Base-by-base conservation (phyloP, 306 rosid species). In the Trifolium fragiferum region DNA sequence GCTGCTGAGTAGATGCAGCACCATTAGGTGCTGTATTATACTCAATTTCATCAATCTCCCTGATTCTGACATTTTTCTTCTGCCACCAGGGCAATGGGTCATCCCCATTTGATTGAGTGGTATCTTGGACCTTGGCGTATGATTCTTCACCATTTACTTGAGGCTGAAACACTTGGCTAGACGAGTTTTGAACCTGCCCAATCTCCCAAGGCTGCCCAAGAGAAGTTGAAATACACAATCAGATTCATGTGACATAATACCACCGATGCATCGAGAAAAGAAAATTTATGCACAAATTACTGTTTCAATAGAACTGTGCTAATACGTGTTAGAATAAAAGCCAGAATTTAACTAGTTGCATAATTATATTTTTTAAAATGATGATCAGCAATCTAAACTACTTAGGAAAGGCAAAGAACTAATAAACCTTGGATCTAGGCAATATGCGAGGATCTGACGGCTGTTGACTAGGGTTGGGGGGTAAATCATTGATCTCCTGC, bases 201-300 rank as follows among this genome's bases (percentile, higher is more conserved):
- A 69, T 77, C 77, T 92, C 99, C 98, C 99, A 90, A 40, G 98
- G 97, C 98, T 95, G 77, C 67, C 38, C 69, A 80, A 21, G 79
- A 82, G n/a, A 78, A 80, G 69, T 84, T 19, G 65, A 73, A 73
- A 74, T 62, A 76, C 27, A 41, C 38, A 74, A 77, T 83, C 70
- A 81, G 66, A 69, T 80, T 70, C 70, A 70, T 23, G 75, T 12
- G 19, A 27, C 35, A 63, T 64, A 61, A 54, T 7, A 73, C 78
- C 18, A 67, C 30, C 21, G 33, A 70, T 30, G 66, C 23, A 61
- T 19, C 32, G 57, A 64, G 23, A 68, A 65, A 30, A 46, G 76
- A 75, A 70, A 74, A 75, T 33, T 35, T 57, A 40, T 19, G 38
- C 68, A 46, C 16, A 55, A 25, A 53, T 72, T 60, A 61, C 15